These are phyloP conservation scores for Sporothrix brasiliensis DNA, from an alignment of 2,329 filamentous ascomycete genomes.

Conservation along the genomic window DNA sequence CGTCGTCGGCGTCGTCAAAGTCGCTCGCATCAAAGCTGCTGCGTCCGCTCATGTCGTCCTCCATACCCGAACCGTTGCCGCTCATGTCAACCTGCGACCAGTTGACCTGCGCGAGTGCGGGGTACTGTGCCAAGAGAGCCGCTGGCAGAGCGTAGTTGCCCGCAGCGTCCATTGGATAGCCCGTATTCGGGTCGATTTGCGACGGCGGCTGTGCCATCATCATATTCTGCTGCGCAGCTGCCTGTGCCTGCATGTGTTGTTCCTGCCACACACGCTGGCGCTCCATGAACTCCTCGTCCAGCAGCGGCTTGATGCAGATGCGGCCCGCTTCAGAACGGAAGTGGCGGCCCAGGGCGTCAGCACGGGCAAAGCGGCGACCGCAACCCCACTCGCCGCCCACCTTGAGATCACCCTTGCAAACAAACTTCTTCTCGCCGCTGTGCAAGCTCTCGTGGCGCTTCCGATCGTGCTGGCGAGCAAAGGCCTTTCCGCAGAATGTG, in stretches of 20 bases:
- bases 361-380: slow-evolving; percentile 87
- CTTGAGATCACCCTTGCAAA: slow-evolving; percentile 90
- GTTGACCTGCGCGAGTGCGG: slow-evolving; percentile 85
- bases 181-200: slow-evolving; percentile 62
- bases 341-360: slow-evolving; percentile 90
- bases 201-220: slow-evolving; percentile 55
- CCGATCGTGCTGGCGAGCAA: slow-evolving; percentile 94
- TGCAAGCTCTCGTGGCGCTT: slow-evolving; percentile 97
- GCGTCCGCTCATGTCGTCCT: slow-evolving; percentile 75
- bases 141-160: slow-evolving; percentile 75
- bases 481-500: slow-evolving; percentile 94
- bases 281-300: slow-evolving; percentile 90
- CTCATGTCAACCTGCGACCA: slow-evolving; percentile 71
- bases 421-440: slow-evolving; percentile 97
- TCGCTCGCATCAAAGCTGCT: slow-evolving; percentile 83
- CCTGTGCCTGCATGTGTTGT: slow-evolving; percentile 64
- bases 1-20: slow-evolving; percentile 72
- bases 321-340: slow-evolving; percentile 94
- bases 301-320: slow-evolving; percentile 93
- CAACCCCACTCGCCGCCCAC: slow-evolving; percentile 87
- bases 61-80: slow-evolving; percentile 69
- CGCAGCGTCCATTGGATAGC: slow-evolving; percentile 59
- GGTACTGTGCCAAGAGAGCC: slow-evolving; percentile 87
- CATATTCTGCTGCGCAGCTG: slow-evolving; percentile 58
- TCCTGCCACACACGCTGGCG: slow-evolving; percentile 75